These are phyloP conservation scores for Pythium rishiriense DNA, from an alignment of 352 stramenopile genomes.

Conservation along the genomic window DNA sequence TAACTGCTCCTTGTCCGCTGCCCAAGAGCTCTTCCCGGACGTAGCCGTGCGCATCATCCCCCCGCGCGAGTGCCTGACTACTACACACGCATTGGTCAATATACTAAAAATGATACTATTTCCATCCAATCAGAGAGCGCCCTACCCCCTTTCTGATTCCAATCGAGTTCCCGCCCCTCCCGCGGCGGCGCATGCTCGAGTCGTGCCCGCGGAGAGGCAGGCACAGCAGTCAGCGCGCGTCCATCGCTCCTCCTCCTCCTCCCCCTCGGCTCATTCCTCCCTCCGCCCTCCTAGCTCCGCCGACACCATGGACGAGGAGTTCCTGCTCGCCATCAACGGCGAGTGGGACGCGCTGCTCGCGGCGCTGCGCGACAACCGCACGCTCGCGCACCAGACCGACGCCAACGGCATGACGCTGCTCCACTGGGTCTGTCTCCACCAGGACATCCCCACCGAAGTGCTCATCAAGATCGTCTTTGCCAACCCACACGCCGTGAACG, in stretches of 20 bases:
- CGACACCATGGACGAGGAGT: conserved; percentile 61
- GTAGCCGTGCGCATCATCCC: conserved; percentile 4
- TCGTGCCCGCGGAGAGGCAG: not conserved
- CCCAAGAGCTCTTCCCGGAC: not conserved
- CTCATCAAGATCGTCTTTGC: conserved; percentile 81
- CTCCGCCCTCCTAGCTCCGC: not conserved
- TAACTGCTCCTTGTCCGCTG: not conserved
- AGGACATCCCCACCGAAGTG: conserved; percentile 68
- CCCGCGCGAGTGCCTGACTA: conserved; percentile 3
- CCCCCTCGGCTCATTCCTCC: not conserved
- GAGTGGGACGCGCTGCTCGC: conserved; percentile 75
- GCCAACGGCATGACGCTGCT: conserved; percentile 75
- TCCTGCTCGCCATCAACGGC: conserved; percentile 78
- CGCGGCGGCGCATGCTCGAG: not conserved
- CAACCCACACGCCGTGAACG: conserved; percentile 69
- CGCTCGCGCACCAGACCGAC: conserved; percentile 60
- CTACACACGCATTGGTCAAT: not conserved
- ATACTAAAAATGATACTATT: not conserved
- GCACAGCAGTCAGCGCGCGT: conserved; percentile 7
- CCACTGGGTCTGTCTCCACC: conserved; percentile 82
- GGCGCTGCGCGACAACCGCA: conserved; percentile 60
- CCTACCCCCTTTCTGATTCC: conserved; percentile 3
- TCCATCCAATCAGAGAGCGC: not conserved
- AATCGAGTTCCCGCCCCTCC: not conserved
- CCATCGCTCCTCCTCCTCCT: not conserved